These are phyloP conservation scores for Ogataea trehaloabstinens DNA, from an alignment of 805 yeast species.

Conservation along the genomic window DNA sequence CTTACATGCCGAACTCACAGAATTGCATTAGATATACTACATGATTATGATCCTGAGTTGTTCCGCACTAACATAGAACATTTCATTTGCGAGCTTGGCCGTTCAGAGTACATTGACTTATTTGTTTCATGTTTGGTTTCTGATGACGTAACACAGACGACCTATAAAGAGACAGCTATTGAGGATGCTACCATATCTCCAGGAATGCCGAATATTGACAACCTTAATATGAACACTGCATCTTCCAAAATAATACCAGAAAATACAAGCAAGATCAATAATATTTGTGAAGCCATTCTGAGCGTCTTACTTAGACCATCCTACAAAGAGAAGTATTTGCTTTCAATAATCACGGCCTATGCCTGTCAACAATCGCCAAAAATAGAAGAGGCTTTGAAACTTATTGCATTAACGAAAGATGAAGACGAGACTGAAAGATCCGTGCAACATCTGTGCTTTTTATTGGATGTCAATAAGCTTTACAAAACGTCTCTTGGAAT, in stretches of 20 bases:
- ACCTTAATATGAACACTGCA: slow-evolving; percentile 3
- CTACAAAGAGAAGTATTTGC: slow-evolving; percentile 58
- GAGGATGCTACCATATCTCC: background rate
- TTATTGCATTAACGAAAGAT: slow-evolving; percentile 53
- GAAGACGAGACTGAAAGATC: slow-evolving; percentile 53
- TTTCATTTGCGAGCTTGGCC: slow-evolving; percentile 68
- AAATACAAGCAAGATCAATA: slow-evolving; percentile 56
- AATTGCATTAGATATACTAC: slow-evolving; percentile 82
- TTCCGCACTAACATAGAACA: slow-evolving; percentile 62
- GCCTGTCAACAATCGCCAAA: slow-evolving; percentile 92
- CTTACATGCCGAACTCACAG: slow-evolving; percentile 84
- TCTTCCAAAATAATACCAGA: no score
- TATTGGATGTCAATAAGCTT: slow-evolving; percentile 82
- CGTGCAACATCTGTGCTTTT: slow-evolving; percentile 82
- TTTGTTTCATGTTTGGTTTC: slow-evolving; percentile 83
- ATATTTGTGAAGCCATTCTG: slow-evolving; percentile 70
- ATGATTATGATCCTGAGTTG: slow-evolving; percentile 77
- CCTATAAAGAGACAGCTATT: slow-evolving; percentile 69
- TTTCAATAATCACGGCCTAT: slow-evolving; percentile 82
- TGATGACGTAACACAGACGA: slow-evolving; percentile 79
- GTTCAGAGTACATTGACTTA: slow-evolving; percentile 76
- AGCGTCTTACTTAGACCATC: slow-evolving; percentile 50
- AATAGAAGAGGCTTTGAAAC: slow-evolving; percentile 64
- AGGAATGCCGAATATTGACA: slow-evolving; percentile 4
- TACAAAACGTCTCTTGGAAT: slow-evolving; percentile 78